A percentile compares a stretch with the other conserved stretches of the same genome.
These are phyloP conservation scores for Lachancea sp. DNA, from an alignment of 805 yeast species.

Conservation along the genomic window DNA sequence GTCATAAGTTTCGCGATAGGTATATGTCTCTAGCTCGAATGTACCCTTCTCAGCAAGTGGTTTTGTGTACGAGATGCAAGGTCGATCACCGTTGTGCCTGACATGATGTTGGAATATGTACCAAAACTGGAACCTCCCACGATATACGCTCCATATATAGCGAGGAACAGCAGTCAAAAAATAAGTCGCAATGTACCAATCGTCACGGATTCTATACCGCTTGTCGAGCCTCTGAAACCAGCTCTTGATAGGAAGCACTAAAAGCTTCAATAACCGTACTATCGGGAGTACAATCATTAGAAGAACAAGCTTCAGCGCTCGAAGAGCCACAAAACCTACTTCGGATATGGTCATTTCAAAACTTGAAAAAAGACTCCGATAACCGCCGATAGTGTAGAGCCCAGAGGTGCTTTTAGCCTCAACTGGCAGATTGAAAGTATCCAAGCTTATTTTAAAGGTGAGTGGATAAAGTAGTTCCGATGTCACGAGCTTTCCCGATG, in stretches of 20 bases:
- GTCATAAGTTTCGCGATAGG: constrained; percentile 64
- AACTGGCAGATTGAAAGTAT: no score
- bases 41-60: constrained; percentile 45
- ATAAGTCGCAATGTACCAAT: constrained; percentile 44
- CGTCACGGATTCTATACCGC: constrained; percentile 41
- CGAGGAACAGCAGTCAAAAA: constrained; percentile 38
- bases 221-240: constrained; percentile 22
- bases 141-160: constrained; percentile 31
- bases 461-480: background rate
- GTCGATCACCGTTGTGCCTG: constrained; percentile 39
- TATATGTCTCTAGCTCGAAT: constrained; percentile 55
- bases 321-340: constrained; percentile 13
- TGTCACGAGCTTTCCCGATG: background rate
- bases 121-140: constrained; percentile 52
- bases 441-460: background rate
- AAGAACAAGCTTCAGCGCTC: constrained; percentile 13
- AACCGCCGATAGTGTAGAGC: no score
- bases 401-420: no score
- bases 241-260: constrained; percentile 10
- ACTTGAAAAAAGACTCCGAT: background rate
- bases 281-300: constrained; percentile 18
- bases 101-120: constrained; percentile 59
- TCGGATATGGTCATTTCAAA: constrained; percentile 4
- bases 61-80: constrained; percentile 55
- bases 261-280: constrained; percentile 13